Conservation (phyloP, 169 alveolate genomes). For the Plasmodium billcollinsi region DNA sequence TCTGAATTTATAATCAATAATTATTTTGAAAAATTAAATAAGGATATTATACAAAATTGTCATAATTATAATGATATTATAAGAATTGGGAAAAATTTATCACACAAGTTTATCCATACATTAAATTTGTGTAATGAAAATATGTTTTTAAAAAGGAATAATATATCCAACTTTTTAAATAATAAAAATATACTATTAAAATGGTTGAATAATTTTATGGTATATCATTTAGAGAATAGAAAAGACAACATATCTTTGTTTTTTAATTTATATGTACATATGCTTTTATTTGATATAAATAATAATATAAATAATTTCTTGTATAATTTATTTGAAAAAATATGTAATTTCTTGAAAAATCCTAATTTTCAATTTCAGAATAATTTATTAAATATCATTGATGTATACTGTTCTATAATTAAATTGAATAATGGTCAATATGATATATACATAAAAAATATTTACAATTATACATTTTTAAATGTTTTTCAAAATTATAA, state of each 20-base stretch:
- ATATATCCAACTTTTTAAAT: constrained; percentile 23
- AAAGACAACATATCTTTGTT: not conserved
- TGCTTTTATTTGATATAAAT: constrained; percentile 73
- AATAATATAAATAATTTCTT: constrained; percentile 38
- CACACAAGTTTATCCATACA: constrained; percentile 16
- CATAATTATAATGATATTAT: not conserved
- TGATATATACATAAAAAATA: constrained; percentile 18
- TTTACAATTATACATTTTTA: constrained; percentile 27
- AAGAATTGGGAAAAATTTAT: constrained; percentile 1
- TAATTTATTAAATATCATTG: constrained; percentile 26
- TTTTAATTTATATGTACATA: constrained; percentile 59
- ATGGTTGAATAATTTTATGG: not conserved
- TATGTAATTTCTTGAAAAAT: constrained; percentile 5
- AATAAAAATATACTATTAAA: constrained; percentile 45
- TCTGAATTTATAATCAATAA: constrained; percentile 21
- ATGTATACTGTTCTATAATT: constrained; percentile 61
- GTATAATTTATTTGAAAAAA: constrained; percentile 16
- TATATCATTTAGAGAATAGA: constrained; percentile 9
- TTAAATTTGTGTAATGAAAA: constrained; percentile 66
- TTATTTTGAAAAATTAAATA: constrained; percentile 7
- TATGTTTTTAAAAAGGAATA: constrained; percentile 30
- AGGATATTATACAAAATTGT: not conserved
- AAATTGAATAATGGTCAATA: constrained; percentile 38
- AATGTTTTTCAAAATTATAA: constrained; percentile 31
- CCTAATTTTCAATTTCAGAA: constrained; percentile 17